Base-by-base conservation (phyloP, 2,329 filamentous ascomycete species). In the Cladosporium sp. region DNA sequence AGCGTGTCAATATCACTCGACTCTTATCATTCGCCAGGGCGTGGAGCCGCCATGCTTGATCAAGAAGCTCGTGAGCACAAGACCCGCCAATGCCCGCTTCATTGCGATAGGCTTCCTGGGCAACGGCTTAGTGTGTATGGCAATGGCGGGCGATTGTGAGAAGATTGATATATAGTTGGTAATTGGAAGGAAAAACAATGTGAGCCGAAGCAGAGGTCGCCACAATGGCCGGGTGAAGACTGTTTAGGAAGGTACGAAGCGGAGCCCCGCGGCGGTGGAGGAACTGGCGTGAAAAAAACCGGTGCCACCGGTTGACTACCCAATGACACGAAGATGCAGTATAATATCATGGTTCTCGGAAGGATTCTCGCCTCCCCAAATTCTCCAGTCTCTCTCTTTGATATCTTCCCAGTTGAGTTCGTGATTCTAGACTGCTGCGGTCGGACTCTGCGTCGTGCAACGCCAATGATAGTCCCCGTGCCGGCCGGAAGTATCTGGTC, bases 71-170 rank as follows among this genome's bases (percentile, higher is more conserved):
- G 45, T 19, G 3, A 13, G 45, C 37, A 48, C 29, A 48, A 48
- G 45, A 36, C 45, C 22, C 19, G 45, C 45, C 45, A 48, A 48
- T 48, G 17, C 37, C 37, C 41, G 37, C 45, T 48, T 48, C 37
- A 41, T 32, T 9, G 11, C 37, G 24, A 22, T 48, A 48, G 45
- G 44, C 44, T 47, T 47, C 39, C 44, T 47, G 15, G 44, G 37
- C 45, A 41, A 24, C 15, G 4, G 29, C 45, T 48, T n/a, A 37
- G 37, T 37, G 17, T 48, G 37, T 27, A 41, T 17, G n/a, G 41
- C 40, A 48, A 27, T 40, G 36, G 38, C 18, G 8, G n/a, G 24
- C 17, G 45, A 24, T 24, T 48, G 22, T 32, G 36, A 39, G 36
- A 47, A 8, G 8, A n/a, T 22, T 36, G 6, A 17, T n/a, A n/a